A percentile compares a stretch with the other conserved stretches of the same genome.
Conservation (phyloP, 2,329 filamentous ascomycete species). For the Fusarium torulosum region DNA sequence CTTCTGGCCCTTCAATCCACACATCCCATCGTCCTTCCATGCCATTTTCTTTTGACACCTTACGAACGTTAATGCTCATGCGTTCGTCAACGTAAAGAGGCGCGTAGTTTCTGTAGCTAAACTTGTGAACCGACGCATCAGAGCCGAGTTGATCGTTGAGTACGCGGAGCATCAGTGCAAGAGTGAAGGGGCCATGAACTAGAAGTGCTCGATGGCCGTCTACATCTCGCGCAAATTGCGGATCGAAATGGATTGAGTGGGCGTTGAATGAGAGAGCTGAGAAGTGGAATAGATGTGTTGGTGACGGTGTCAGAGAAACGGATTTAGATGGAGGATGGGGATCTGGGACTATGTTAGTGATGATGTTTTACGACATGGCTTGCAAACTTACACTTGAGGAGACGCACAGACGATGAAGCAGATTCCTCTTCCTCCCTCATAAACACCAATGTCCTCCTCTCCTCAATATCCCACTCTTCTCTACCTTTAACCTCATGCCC, state of each 20-base stretch:
- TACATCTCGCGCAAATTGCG: slow-evolving; percentile 72
- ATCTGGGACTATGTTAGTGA: slow-evolving; percentile 44
- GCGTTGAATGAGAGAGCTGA: slow-evolving; percentile 93
- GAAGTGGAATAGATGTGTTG: slow-evolving; percentile 86
- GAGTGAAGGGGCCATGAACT: slow-evolving; percentile 87
- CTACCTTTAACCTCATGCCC: slow-evolving; percentile 40
- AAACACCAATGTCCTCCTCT: slow-evolving; percentile 66
- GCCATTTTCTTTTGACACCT: slow-evolving; percentile 51
- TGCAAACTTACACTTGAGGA: slow-evolving; percentile 48
- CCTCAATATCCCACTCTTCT: slow-evolving; percentile 54
- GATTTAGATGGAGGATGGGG: slow-evolving; percentile 53
- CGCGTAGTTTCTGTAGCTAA: slow-evolving; percentile 85
- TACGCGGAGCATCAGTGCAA: slow-evolving; percentile 80
- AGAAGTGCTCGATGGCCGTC: slow-evolving; percentile 83
- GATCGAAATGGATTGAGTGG: slow-evolving; percentile 89
- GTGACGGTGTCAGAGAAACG: slow-evolving; percentile 73
- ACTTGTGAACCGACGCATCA: slow-evolving; percentile 59
- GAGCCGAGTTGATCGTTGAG: slow-evolving; percentile 55
- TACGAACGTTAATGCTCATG: slow-evolving; percentile 76
- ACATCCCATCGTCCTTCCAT: slow-evolving; percentile 54
- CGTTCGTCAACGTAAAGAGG: slow-evolving; percentile 82
- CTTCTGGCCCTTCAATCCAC: slow-evolving; percentile 61
- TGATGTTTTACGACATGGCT: not conserved
- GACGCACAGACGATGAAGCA: slow-evolving; percentile 26
- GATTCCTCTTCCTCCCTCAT: slow-evolving; percentile 55